phyloP scores from a whole-genome alignment of 768 basidiomycete species.

The Trametes coccinea region DNA sequence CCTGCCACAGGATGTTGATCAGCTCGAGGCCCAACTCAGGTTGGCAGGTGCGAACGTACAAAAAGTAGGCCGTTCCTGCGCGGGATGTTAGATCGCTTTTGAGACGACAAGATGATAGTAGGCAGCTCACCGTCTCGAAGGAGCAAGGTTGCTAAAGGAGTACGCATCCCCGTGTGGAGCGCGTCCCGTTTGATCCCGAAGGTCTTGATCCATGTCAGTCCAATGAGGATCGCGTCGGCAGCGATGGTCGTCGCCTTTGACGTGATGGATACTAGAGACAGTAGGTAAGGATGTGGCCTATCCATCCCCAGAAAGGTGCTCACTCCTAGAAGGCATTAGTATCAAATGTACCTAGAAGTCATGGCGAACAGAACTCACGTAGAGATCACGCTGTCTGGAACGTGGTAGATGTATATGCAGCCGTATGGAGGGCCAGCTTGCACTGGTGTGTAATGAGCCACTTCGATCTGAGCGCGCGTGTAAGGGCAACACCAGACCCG shows the following conservation, averaged over 20 bases:
- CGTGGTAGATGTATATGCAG: neutral
- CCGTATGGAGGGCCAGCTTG: conserved; percentile 21
- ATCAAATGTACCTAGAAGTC: neutral
- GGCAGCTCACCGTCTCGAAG: conserved; percentile 14
- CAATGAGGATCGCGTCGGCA: conserved; percentile 12
- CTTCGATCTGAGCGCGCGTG: conserved; percentile 1
- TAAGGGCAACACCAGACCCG: neutral
- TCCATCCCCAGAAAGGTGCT: neutral
- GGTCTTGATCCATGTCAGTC: conserved; percentile 20
- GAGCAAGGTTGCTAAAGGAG: conserved; percentile 15
- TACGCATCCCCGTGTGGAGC: neutral
- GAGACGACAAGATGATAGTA: too few relatives aligned
- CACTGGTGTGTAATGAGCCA: neutral
- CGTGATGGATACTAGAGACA: conserved; percentile 1
- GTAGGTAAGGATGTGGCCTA: neutral
- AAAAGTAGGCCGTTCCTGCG: conserved; percentile 17
- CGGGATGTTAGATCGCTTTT: neutral
- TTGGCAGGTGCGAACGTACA: neutral
- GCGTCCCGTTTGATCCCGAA: conserved; percentile 5
- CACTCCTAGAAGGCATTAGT: neutral
- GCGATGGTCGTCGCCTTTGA: conserved; percentile 4
- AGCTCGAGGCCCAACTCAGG: neutral
- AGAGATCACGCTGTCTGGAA: neutral
- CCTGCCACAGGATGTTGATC: neutral
- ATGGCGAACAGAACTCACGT: neutral